A percentile compares a stretch with the other conserved stretches of the same genome.
These are phyloP conservation scores for Ogataea pignaliae DNA, from an alignment of 805 yeast species.

Conservation along the genomic window DNA sequence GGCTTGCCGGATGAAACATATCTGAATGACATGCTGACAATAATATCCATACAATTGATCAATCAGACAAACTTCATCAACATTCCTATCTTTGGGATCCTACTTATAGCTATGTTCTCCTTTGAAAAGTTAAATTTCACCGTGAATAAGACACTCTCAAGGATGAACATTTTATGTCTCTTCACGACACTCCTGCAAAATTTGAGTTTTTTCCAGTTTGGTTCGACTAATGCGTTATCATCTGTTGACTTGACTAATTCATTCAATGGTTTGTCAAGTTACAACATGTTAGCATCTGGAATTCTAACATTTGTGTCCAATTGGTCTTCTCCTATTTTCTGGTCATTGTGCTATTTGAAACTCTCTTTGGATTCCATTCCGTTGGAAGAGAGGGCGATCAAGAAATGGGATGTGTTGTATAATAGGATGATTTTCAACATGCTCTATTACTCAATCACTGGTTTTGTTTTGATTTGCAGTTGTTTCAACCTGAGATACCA, in stretches of 20 bases:
- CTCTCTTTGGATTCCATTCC: constrained; percentile 8
- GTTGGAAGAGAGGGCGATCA: constrained; percentile 1
- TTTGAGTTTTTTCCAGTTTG: constrained; percentile 77
- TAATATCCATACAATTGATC: constrained; percentile 40
- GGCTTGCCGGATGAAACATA: constrained; percentile 12
- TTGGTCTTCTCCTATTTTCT: constrained; percentile 80
- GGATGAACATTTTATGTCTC: constrained; percentile 19
- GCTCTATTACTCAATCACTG: constrained; percentile 56
- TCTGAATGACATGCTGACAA: constrained; percentile 32
- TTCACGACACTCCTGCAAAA: constrained; percentile 59
- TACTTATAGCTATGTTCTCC: constrained; percentile 30
- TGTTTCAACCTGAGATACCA: constrained; percentile 78
- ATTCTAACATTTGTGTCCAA: constrained; percentile 75
- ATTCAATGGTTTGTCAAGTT: constrained; percentile 78
- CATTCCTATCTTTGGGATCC: constrained; percentile 44
- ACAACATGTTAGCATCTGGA: constrained; percentile 69
- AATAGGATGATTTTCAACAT: constrained; percentile 36
- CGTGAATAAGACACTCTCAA: constrained; percentile 6
- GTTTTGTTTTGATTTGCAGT: constrained; percentile 56
- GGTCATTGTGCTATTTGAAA: constrained; percentile 50
- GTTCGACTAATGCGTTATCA: constrained; percentile 89
- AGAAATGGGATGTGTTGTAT: constrained; percentile 33
- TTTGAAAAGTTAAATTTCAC: constrained; percentile 12
- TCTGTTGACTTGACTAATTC: constrained; percentile 89
- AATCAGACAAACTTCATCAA: constrained; percentile 52